Evolutionary conservation across 805 yeast genomes (phyloP).

Genomic region (Metschnikowia gruessii): DNA sequence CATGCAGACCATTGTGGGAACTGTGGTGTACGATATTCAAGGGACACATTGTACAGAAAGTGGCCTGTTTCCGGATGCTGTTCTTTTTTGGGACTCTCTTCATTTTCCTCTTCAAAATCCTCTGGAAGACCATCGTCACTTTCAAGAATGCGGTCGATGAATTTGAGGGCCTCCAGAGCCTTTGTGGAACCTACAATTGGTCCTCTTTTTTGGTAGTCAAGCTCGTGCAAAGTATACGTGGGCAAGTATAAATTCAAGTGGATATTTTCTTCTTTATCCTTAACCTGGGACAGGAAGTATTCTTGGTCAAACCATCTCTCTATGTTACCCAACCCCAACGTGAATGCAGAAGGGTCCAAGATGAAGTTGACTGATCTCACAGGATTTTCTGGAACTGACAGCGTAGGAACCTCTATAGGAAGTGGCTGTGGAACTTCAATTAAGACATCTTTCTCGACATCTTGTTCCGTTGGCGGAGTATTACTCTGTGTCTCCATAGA

Average conservation of each 20-base stretch:
- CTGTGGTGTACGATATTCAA: conserved; percentile 42
- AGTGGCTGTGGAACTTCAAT: background rate
- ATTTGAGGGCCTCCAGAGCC: conserved; percentile 61
- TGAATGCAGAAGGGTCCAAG: conserved; percentile 65
- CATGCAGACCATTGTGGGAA: conserved; percentile 54
- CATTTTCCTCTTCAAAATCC: background rate
- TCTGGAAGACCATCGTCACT: conserved; percentile 12
- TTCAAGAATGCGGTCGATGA: conserved; percentile 49
- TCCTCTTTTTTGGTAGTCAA: conserved; percentile 36
- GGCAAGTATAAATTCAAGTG: conserved; percentile 48
- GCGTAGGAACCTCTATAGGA: background rate
- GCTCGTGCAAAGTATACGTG: conserved; percentile 36
- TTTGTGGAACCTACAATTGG: conserved; percentile 55
- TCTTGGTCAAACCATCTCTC: conserved; percentile 55
- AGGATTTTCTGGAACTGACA: background rate
- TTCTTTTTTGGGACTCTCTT: background rate
- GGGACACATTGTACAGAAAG: conserved; percentile 23
- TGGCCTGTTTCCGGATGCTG: background rate
- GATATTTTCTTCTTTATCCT: conserved; percentile 20
- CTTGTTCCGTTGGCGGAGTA: conserved; percentile 8
- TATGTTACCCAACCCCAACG: conserved; percentile 65
- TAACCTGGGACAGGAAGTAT: conserved; percentile 27
- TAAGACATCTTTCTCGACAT: conserved; percentile 4
- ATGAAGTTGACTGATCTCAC: conserved; percentile 40
- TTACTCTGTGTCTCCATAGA: conserved; percentile 10